Percentiles rank a stretch among this genome's conserved stretches.
These are phyloP conservation scores for Lactuca sativa DNA, from an alignment of 129 eudicot genomes.

Conservation along the genomic window DNA sequence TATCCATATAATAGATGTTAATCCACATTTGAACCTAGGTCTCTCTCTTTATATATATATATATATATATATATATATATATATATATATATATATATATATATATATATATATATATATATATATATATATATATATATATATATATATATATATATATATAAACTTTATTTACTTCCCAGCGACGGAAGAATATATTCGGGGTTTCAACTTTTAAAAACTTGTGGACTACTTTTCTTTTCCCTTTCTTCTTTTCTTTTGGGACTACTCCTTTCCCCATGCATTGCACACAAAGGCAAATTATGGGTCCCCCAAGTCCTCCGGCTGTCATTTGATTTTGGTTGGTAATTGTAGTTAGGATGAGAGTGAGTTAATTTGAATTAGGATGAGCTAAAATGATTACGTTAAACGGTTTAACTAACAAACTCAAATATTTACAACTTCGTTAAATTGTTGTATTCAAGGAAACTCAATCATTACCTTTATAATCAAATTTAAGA, in stretches of 20 bases:
- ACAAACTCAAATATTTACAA: background rate
- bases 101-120: too few relatives aligned
- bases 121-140: too few relatives aligned
- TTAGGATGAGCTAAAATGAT: background rate
- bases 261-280: slow-evolving; percentile 26
- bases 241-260: slow-evolving; percentile 24
- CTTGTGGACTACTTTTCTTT: slow-evolving; percentile 39
- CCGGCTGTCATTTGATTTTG: background rate
- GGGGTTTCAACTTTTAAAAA: slow-evolving; percentile 26
- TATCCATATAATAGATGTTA: too few relatives aligned
- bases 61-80: too few relatives aligned
- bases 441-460: background rate
- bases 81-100: too few relatives aligned
- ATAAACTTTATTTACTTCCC: slow-evolving; percentile 29
- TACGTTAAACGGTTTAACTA: background rate
- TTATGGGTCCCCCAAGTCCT: slow-evolving; percentile 24
- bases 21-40: too few relatives aligned
- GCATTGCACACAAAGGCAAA: slow-evolving; percentile 25
- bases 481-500: too few relatives aligned
- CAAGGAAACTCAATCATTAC: too few relatives aligned
- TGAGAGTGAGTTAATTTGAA: background rate
- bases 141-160: background rate
- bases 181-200: slow-evolving; percentile 44
- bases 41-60: too few relatives aligned
- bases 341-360: background rate